phyloP scores from a whole-genome alignment of 148 eudicot species.

The Silene conica region DNA sequence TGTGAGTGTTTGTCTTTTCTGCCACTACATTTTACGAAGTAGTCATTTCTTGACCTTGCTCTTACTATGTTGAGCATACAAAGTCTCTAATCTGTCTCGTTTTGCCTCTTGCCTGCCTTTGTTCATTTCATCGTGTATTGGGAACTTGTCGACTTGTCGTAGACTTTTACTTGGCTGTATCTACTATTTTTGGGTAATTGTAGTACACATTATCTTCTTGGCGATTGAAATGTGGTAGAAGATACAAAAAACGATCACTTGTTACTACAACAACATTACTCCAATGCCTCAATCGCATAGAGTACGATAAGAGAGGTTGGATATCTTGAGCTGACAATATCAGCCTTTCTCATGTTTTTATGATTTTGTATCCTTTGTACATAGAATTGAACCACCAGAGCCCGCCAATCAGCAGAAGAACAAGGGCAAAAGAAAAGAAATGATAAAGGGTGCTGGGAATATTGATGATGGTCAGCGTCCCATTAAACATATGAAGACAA shows the following conservation, averaged over 20 bases:
- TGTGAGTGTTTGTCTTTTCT: constrained; percentile 40
- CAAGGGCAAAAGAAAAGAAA: constrained; percentile 78
- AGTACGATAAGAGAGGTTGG: too few relatives aligned
- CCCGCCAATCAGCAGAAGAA: constrained; percentile 56
- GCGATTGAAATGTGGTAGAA: background rate
- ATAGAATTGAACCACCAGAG: constrained; percentile 52
- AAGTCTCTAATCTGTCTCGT: constrained; percentile 1
- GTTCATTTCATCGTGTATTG: background rate
- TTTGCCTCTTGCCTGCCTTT: background rate
- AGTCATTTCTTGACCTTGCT: constrained; percentile 12
- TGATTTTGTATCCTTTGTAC: constrained; percentile 15
- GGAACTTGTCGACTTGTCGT: background rate
- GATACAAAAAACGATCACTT: background rate
- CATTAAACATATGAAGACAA: constrained; percentile 54
- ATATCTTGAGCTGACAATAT: constrained; percentile 8
- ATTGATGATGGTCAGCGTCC: constrained; percentile 38
- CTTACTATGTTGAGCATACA: background rate
- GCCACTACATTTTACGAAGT: background rate
- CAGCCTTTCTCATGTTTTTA: background rate
- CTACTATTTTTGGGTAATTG: constrained; percentile 3
- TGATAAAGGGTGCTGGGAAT: constrained; percentile 42
- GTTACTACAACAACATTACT: background rate
- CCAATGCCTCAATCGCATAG: too few relatives aligned
- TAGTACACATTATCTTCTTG: background rate
- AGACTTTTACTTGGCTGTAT: background rate